Evolutionary conservation across 306 rosid species (phyloP).

Genomic region (Quercus alba): DNA sequence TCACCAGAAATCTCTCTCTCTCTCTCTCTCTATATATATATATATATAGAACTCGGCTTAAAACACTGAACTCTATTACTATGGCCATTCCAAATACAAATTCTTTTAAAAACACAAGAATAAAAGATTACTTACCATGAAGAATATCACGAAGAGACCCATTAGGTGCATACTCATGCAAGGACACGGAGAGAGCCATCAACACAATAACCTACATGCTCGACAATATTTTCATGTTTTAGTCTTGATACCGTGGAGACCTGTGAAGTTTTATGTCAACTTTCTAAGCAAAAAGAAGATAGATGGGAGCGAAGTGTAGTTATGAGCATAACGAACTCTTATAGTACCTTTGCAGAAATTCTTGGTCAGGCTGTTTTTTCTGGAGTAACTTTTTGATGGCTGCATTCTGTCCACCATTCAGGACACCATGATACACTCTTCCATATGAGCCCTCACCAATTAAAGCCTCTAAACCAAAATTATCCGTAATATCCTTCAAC

Average conservation of each 20-base stretch:
- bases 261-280: slow-evolving; percentile 22
- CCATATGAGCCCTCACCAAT: slow-evolving; percentile 86
- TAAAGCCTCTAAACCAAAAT: slow-evolving; percentile 53
- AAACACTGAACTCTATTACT: no score
- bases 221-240: slow-evolving; percentile 58
- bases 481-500: slow-evolving; percentile 59
- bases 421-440: slow-evolving; percentile 54
- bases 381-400: slow-evolving; percentile 70
- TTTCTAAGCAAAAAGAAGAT: background rate
- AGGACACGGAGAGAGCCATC: slow-evolving; percentile 71
- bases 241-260: slow-evolving; percentile 82
- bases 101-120: background rate
- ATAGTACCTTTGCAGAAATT: slow-evolving; percentile 69
- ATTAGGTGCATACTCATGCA: slow-evolving; percentile 68
- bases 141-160: slow-evolving; percentile 79
- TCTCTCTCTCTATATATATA: no score
- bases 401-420: slow-evolving; percentile 51
- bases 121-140: slow-evolving; percentile 45
- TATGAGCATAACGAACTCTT: background rate
- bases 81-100: no score
- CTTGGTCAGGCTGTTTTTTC: slow-evolving; percentile 61
- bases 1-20: no score
- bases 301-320: background rate
- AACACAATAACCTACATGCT: slow-evolving; percentile 62
- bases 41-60: no score